phyloP scores from a whole-genome alignment of 192 early-diverging fungal species.

The Entomortierella chlamydospora region DNA sequence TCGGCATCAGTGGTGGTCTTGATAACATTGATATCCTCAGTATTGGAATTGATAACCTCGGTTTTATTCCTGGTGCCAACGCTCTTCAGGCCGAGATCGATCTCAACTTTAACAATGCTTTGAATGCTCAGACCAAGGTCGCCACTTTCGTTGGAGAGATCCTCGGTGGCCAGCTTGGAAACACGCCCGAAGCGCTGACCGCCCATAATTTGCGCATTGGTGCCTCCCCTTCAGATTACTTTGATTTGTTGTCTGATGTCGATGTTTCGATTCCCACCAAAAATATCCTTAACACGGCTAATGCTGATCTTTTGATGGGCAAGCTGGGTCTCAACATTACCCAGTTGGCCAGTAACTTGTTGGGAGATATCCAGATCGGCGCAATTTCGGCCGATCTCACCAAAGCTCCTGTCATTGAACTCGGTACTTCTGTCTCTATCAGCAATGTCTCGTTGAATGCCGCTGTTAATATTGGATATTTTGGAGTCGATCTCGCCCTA shows the following conservation, averaged over 20 bases:
- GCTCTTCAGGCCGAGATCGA: slow-evolving; percentile 32
- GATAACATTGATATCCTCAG: slow-evolving; percentile 38
- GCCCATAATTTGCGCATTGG: slow-evolving; percentile 48
- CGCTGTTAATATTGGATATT: slow-evolving; percentile 53
- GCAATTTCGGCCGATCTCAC: slow-evolving; percentile 38
- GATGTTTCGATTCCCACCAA: slow-evolving; percentile 43
- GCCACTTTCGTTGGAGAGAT: slow-evolving; percentile 39
- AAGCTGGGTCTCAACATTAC: slow-evolving; percentile 24
- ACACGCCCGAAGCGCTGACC: slow-evolving; percentile 42
- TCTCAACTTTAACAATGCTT: slow-evolving; percentile 49
- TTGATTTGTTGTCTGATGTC: slow-evolving; percentile 46
- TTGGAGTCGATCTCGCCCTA: slow-evolving; percentile 45
- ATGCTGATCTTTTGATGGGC: slow-evolving; percentile 22
- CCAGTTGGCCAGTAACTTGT: slow-evolving; percentile 17
- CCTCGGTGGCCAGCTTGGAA: slow-evolving; percentile 46
- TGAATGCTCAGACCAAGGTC: slow-evolving; percentile 35
- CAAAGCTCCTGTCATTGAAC: slow-evolving; percentile 46
- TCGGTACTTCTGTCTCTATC: slow-evolving; percentile 38
- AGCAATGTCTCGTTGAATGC: slow-evolving; percentile 41
- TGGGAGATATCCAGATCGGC: slow-evolving; percentile 37
- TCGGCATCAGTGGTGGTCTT: slow-evolving; percentile 42
- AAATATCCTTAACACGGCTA: slow-evolving; percentile 36
- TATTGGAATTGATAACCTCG: slow-evolving; percentile 35
- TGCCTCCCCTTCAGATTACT: slow-evolving; percentile 48
- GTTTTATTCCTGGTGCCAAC: slow-evolving; percentile 30